These are phyloP conservation scores for Paraglomus occultum DNA, from an alignment of 192 early-diverging fungal species.

Conservation along the genomic window DNA sequence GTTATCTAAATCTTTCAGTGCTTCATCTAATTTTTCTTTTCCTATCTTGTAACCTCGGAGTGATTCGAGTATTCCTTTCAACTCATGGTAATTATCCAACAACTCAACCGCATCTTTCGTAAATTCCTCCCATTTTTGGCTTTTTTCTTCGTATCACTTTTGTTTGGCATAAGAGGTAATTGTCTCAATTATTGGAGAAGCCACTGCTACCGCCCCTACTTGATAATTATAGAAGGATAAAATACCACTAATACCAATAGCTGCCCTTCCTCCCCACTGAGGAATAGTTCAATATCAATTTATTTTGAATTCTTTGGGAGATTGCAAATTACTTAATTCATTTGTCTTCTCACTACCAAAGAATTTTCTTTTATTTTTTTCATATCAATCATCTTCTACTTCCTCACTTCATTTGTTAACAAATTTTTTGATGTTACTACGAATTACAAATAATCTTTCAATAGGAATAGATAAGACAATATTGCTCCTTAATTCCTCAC, in stretches of 20 bases:
- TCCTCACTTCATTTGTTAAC: slow-evolving; percentile 1
- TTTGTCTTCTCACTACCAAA: neutral
- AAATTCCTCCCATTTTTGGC: slow-evolving; percentile 5
- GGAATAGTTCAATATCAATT: neutral
- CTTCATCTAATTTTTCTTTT: neutral
- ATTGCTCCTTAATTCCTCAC: neutral
- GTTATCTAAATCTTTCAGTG: neutral
- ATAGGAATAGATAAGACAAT: slow-evolving; percentile 5
- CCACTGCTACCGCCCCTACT: neutral
- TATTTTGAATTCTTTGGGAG: neutral
- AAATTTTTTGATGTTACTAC: slow-evolving; percentile 18
- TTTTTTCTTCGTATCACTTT: neutral
- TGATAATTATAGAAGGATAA: neutral
- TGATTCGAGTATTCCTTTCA: slow-evolving; percentile 3
- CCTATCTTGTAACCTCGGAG: neutral
- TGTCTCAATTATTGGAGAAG: neutral
- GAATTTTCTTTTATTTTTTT: neutral
- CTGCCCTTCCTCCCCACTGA: neutral
- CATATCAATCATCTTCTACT: neutral
- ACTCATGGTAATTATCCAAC: slow-evolving; percentile 18
- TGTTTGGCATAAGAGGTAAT: slow-evolving; percentile 6
- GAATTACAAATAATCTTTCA: slow-evolving; percentile 16
- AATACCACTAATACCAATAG: neutral
- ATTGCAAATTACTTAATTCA: neutral
- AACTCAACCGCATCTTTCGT: neutral